Evolutionary conservation across 176 grass and related monocot species (phyloP), one percentile per base, ranked within the genome.

Genomic region (Bonia amplexicaulis): DNA sequence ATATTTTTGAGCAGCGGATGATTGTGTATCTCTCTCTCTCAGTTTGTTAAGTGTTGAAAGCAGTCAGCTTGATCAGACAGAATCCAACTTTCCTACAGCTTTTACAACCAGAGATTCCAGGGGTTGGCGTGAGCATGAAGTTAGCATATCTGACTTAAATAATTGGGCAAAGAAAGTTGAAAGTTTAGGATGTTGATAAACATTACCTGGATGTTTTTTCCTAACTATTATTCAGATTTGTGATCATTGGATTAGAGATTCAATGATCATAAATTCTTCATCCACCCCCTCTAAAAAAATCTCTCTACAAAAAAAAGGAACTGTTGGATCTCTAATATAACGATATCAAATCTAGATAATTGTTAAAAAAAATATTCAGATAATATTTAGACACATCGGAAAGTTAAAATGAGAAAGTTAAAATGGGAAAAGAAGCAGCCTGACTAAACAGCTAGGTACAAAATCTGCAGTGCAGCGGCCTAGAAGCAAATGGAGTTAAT

Each of bases 401-500:
- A n/a, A n/a, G n/a, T n/a, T n/a, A n/a, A n/a, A n/a, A n/a, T n/a
- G n/a, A n/a, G 35, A 77, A 71, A 90, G 72, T 10, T 63, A 13
- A 82, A 77, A 53, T 37, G 46, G 22, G 49, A 12, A 39, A 80
- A 69, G 41, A 0, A 23, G 61, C 41, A 69, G 3, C 19, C 35
- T 37, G 35, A 37, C 35, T 83, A 87, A 82, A 60, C 39, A 78
- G 74, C 80, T 92, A 92, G 74, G 87, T 92, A 87, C 84, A 92
- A 89, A 89, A 87, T 79, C 70, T 73, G 47, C 66, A 66, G 2
- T 57, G 40, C 22, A 41, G 58, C 48, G 47, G 73, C 73, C 84
- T 89, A 78, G 20, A 82, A n/a, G 49, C 49, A 80, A 31, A 72
- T 37, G 15, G 61, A 74, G 25, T 27, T 25, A 75, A 25, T 10